Percentiles rank a stretch among this genome's conserved stretches.
phyloP scores from a whole-genome alignment of 768 basidiomycete species.

The Calvatia gigantea region DNA sequence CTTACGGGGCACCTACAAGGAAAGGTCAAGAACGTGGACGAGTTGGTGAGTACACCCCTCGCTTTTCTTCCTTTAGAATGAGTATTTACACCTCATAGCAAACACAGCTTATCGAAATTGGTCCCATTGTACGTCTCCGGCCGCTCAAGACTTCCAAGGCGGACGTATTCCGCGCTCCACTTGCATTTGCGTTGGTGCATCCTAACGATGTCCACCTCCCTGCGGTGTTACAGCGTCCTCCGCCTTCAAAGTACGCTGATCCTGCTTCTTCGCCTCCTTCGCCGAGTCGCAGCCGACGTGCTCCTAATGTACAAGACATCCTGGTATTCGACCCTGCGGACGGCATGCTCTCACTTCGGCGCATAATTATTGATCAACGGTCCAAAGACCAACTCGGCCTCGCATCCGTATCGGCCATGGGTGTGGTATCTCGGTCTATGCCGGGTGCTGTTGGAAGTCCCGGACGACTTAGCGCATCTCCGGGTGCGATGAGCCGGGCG shows the following conservation, averaged over 20 bases:
- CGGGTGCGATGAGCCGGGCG: slow-evolving; percentile 33
- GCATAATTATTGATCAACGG: slow-evolving; percentile 44
- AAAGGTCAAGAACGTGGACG: slow-evolving; percentile 49
- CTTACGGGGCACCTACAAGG: slow-evolving; percentile 56
- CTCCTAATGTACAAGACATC: slow-evolving; percentile 58
- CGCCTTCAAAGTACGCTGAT: slow-evolving; percentile 8
- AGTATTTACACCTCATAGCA: slow-evolving; percentile 29
- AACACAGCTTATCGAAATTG: slow-evolving; percentile 48
- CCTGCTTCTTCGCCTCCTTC: slow-evolving; percentile 20
- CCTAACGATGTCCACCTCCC: slow-evolving; percentile 33
- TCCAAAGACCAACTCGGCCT: slow-evolving; percentile 21
- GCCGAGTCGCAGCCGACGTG: slow-evolving; percentile 27
- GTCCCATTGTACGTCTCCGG: slow-evolving; percentile 55
- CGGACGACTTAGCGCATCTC: background rate
- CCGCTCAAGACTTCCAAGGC: background rate
- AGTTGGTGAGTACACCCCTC: slow-evolving; percentile 41
- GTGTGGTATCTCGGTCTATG: slow-evolving; percentile 58
- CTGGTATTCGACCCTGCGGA: slow-evolving; percentile 64
- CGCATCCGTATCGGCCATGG: slow-evolving; percentile 28
- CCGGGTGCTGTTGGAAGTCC: slow-evolving; percentile 41
- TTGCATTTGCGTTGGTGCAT: slow-evolving; percentile 56
- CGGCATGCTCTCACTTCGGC: slow-evolving; percentile 50
- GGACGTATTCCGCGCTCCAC: slow-evolving; percentile 26
- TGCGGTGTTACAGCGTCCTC: slow-evolving; percentile 31
- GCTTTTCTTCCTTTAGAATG: background rate